Base-by-base conservation (phyloP, 2,329 filamentous ascomycete species). In the Alternaria burnsii region DNA sequence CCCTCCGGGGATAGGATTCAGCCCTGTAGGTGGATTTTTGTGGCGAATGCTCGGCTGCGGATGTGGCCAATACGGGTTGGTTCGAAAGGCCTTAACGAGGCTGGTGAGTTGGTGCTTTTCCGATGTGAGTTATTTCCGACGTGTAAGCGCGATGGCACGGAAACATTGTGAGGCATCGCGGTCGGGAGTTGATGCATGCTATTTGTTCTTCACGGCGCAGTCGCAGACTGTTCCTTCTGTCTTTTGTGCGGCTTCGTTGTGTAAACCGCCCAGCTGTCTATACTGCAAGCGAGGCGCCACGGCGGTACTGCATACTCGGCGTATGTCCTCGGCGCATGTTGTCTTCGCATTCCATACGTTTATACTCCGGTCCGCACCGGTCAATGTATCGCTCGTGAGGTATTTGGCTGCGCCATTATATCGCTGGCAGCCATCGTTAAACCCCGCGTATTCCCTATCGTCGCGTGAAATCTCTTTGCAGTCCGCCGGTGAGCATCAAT, bases 21-120 rank as follows among this genome's bases (percentile, higher is more conserved):
- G 59, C 59, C 59, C 54, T 53, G 51, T 53, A 56, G 30, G 43
- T 53, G 46, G 38, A 18, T 40, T 34, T 40, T 42, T 52, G 59
- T 59, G 59, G 59, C 59, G 59, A 62, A 51, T 46, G 44, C 40
- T 52, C 55, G 55, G 62, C 60, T 60, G 55, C 50, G 57, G 57
- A 38, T 30, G 20, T 43, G 48, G 50, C 38, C 43, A 53, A 56
- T 30, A 30, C 11, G 28, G 28, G 48, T 38, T 20, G 55, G 22
- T 16, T 20, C 18, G 22, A 38, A n/a, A 42, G 30, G 36, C 52
- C 52, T 41, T 36, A 43, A 41, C 36, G 44, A 43, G 61, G 58
- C 55, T 61, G 61, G 41, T 54, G 59, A 50, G 20, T 38, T 38
- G 14, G 9, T 12, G 10, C 8, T 10, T 34, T 44, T 46, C 11